A percentile compares a stretch with the other conserved stretches of the same genome.
These are phyloP conservation scores for Maudiozyma barnettii DNA, from an alignment of 805 yeast species.

Conservation along the genomic window DNA sequence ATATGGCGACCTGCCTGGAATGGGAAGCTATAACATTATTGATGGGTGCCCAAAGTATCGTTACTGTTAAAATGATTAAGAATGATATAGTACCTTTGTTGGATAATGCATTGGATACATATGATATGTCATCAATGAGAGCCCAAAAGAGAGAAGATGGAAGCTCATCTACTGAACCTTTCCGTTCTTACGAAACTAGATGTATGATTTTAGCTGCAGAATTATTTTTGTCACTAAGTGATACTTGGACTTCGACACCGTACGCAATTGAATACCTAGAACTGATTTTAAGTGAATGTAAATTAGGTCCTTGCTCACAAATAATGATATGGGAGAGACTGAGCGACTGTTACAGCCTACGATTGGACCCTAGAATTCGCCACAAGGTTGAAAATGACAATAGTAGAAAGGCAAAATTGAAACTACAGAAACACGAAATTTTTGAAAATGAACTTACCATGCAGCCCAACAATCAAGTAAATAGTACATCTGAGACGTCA, in stretches of 20 bases:
- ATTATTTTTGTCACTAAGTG: conserved; percentile 40
- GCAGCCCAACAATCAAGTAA: too few species aligned
- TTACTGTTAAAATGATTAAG: conserved; percentile 34
- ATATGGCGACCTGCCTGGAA: conserved; percentile 70
- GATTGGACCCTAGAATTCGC: conserved; percentile 33
- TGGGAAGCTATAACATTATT: conserved; percentile 70
- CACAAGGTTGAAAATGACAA: conserved; percentile 15
- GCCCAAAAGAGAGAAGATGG: background rate
- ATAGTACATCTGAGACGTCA: background rate
- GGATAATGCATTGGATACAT: conserved; percentile 18
- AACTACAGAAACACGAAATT: background rate
- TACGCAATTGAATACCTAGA: conserved; percentile 36
- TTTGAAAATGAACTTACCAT: background rate
- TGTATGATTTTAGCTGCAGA: conserved; percentile 62
- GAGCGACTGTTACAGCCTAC: conserved; percentile 40
- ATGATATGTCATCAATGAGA: conserved; percentile 30
- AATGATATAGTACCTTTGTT: conserved; percentile 38
- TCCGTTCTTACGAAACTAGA: conserved; percentile 55
- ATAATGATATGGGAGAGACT: conserved; percentile 46
- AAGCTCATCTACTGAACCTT: conserved; percentile 3
- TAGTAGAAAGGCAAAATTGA: conserved; percentile 4
- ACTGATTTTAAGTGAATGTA: conserved; percentile 38
- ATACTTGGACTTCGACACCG: conserved; percentile 35
- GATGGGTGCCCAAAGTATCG: conserved; percentile 41
- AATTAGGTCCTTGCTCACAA: conserved; percentile 37